phyloP scores from a whole-genome alignment of 2,329 filamentous ascomycete genomes.

The Trichoderma sp. region DNA sequence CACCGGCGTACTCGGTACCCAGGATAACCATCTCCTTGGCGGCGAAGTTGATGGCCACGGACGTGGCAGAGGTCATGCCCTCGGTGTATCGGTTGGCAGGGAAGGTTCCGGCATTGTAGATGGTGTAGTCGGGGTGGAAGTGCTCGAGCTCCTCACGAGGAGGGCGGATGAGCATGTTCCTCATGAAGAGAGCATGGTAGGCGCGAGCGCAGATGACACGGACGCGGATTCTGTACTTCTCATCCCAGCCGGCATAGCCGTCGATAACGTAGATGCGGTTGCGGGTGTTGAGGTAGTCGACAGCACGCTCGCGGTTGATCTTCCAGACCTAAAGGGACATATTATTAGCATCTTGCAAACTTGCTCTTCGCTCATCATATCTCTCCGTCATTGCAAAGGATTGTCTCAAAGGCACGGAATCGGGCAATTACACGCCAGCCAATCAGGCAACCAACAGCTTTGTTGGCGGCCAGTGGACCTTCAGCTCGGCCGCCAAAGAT shows the following conservation, averaged over 20 bases:
- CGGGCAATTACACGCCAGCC: neutral
- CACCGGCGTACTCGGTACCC: conserved; percentile 93
- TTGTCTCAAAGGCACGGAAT: neutral
- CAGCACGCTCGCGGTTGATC: conserved; percentile 97
- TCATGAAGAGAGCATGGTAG: conserved; percentile 99
- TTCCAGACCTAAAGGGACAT: conserved; percentile 78
- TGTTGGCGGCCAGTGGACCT: neutral
- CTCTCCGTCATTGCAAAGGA: neutral
- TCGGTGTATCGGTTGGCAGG: conserved; percentile 97
- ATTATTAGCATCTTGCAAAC: conserved; percentile 28
- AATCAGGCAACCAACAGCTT: neutral
- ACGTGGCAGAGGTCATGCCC: conserved; percentile 98
- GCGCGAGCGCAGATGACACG: conserved; percentile 97
- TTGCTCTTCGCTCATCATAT: neutral
- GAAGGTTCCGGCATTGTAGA: conserved; percentile 99
- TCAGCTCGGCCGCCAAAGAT: neutral
- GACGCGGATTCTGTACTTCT: conserved; percentile 96
- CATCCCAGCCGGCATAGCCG: conserved; percentile 96
- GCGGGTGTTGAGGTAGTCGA: conserved; percentile 98
- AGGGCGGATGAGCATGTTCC: conserved; percentile 99
- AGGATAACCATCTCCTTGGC: conserved; percentile 99
- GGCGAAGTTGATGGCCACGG: conserved; percentile 97
- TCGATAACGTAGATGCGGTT: conserved; percentile 99
- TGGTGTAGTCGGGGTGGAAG: conserved; percentile 99
- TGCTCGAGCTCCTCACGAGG: conserved; percentile 85